Base-by-base conservation (phyloP, 225 moss, liverwort and hornwort genomes). In the Pseudoscleropodium purum region DNA sequence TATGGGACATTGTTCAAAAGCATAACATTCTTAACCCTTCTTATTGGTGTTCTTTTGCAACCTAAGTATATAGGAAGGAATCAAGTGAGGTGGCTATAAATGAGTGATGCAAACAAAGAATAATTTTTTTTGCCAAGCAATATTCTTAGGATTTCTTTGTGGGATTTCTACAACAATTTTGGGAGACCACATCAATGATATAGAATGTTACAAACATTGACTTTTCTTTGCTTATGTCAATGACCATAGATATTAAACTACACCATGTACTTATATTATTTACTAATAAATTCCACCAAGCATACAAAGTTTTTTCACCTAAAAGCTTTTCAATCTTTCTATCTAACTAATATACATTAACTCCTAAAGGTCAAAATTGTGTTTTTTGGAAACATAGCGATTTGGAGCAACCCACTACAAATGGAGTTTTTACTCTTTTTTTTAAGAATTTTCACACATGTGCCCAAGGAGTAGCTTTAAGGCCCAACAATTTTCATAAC, bases 1-100 rank as follows among this genome's bases (percentile, higher is more conserved):
- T 75, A 19, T 49, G 0, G 19, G 12, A 49, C 13, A 49, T 19
- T 33, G 1, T 51, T 49, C 15, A 49, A 33, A 33, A 75, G 4
- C 10, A 17, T 10, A 31, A 18, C 2, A 19, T 33, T 11, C 33
- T 33, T 51, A 51, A 33, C 0, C 2, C 5, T 21, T 76, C 3
- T 76, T 76, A 13, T 51, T 34, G 13, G 3, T 5, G 1, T 76
- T 5, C 20, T 1, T 49, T 33, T 34, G 13, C 34, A 76, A 30
- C 1, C 0, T 2, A 13, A 21, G 7, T 51, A 33, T 2, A 7
- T 21, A 13, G 0, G 1, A 13, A 21, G 17, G 52, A 52, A 76
- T 52, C 2, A 14, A 2, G 52, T 51, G 17, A 27, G 1, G 16
- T 43, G 6, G 10, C 17, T 73, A 21, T 13, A 1, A 75, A 76